A percentile compares a stretch with the other conserved stretches of the same genome.
These are phyloP conservation scores for Stagonosporopsis cucurbitacearum DNA, from an alignment of 2,329 filamentous ascomycete genomes.

Conservation along the genomic window DNA sequence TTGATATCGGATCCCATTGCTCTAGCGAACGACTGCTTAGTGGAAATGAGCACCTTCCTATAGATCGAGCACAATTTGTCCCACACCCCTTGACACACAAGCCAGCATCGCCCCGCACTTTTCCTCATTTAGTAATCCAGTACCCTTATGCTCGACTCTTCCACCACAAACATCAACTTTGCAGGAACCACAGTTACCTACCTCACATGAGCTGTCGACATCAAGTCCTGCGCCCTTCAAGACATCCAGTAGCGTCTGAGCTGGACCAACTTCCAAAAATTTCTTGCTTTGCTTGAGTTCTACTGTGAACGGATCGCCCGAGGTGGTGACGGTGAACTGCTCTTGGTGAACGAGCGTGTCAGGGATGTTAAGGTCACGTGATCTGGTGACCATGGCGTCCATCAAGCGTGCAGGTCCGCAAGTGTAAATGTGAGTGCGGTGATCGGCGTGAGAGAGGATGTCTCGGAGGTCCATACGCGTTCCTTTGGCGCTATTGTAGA, in stretches of 20 bases:
- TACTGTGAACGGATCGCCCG: conserved; percentile 66
- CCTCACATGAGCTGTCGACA: conserved; percentile 53
- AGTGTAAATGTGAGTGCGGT: conserved; percentile 66
- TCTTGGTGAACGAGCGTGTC: conserved; percentile 66
- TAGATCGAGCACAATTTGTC: conserved; percentile 40
- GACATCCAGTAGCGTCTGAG: conserved; percentile 52
- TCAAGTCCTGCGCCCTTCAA: conserved; percentile 54
- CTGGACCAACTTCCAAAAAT: conserved; percentile 53
- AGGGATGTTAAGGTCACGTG: conserved; percentile 53
- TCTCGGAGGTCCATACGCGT: conserved; percentile 60
- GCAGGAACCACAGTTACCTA: conserved; percentile 55
- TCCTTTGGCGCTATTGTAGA: conserved; percentile 62
- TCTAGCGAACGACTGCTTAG: too few species aligned
- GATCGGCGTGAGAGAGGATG: conserved; percentile 56
- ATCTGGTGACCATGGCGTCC: conserved; percentile 56
- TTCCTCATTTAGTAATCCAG: conserved; percentile 46
- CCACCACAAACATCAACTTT: conserved; percentile 49
- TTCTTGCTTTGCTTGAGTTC: conserved; percentile 56
- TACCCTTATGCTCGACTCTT: conserved; percentile 50
- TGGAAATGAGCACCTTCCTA: too few species aligned
- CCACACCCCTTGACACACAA: conserved; percentile 49
- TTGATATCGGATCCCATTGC: too few species aligned
- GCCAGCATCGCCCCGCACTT: conserved; percentile 45
- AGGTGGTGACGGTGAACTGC: conserved; percentile 61
- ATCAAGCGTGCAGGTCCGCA: conserved; percentile 67